Conservation (phyloP, 768 basidiomycete species). For the Tricholoma furcatifolium region DNA sequence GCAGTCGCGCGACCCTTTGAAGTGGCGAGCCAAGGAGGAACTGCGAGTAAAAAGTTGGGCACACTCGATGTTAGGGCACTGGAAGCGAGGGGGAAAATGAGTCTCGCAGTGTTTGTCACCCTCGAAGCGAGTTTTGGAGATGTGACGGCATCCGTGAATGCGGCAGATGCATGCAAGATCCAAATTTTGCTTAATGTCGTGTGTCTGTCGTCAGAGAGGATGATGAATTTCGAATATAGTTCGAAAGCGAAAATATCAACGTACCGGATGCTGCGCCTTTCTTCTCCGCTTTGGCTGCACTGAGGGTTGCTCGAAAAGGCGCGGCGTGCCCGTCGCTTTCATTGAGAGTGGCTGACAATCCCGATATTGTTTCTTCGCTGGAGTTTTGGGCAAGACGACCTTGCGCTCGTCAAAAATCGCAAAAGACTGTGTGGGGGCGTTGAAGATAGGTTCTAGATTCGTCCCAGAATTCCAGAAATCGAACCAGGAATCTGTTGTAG, state of each 20-base stretch:
- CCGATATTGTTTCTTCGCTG: slow-evolving; percentile 1
- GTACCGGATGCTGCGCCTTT: slow-evolving; percentile 3
- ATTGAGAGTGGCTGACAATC: no score
- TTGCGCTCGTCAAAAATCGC: background rate
- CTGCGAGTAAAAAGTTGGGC: slow-evolving; percentile 18
- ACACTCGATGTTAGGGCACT: slow-evolving; percentile 18
- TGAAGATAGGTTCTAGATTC: slow-evolving; percentile 1
- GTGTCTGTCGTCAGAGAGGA: background rate
- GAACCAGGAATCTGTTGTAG: background rate
- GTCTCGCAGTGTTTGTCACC: slow-evolving; percentile 24
- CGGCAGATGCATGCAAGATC: slow-evolving; percentile 18
- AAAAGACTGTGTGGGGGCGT: slow-evolving; percentile 12
- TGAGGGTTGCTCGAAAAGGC: background rate
- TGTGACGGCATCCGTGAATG: slow-evolving; percentile 19
- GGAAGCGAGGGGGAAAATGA: slow-evolving; percentile 21
- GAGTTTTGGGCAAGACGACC: background rate
- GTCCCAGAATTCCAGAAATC: slow-evolving; percentile 4
- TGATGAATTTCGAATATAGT: background rate
- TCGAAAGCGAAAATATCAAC: background rate
- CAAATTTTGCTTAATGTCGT: slow-evolving; percentile 10
- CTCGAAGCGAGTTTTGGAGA: slow-evolving; percentile 20
- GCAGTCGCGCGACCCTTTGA: slow-evolving; percentile 17
- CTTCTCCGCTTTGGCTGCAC: slow-evolving; percentile 10
- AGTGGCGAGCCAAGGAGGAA: slow-evolving; percentile 20
- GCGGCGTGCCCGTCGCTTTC: background rate